Percentiles rank a stretch among this genome's conserved stretches.
Conservation (phyloP, 1,284 basidiomycete genomes). For the Trichosporon sp. region DNA sequence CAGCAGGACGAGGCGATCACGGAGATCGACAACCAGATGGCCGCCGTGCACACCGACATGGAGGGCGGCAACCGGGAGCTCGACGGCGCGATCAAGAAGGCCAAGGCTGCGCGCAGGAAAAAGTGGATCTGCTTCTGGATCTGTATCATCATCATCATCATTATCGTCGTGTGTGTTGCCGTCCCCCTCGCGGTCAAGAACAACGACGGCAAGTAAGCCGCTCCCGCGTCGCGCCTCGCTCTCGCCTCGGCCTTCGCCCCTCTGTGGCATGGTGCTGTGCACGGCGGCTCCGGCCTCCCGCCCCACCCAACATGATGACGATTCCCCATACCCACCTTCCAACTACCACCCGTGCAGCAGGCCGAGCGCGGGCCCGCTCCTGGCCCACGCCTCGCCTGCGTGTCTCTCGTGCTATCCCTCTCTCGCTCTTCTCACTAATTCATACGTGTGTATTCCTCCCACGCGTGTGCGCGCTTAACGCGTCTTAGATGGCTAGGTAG, state of each 20-base stretch:
- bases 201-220: neutral
- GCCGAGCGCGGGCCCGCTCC: neutral
- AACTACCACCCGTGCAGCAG: neutral
- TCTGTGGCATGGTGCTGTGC: too few species aligned
- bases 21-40: conserved; percentile 61
- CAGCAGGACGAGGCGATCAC: conserved; percentile 73
- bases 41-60: conserved; percentile 63
- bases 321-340: neutral
- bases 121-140: conserved; percentile 68
- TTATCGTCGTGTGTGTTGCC: conserved; percentile 1
- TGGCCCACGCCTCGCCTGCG: neutral
- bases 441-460: neutral
- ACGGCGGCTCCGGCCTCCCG: neutral
- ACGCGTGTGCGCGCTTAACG: neutral
- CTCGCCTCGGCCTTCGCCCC: too few species aligned
- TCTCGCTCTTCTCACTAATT: neutral
- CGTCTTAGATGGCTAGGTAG: conserved; percentile 2
- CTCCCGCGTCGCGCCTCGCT: neutral
- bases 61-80: conserved; percentile 62
- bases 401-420: neutral
- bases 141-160: conserved; percentile 48
- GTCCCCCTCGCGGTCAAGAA: neutral
- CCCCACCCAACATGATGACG: neutral
- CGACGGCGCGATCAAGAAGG: conserved; percentile 69
- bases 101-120: conserved; percentile 69